Percentiles rank a stretch among this genome's conserved stretches.
Evolutionary conservation across 768 basidiomycete species (phyloP).

Genomic region (Rhodotorula babjevae): DNA sequence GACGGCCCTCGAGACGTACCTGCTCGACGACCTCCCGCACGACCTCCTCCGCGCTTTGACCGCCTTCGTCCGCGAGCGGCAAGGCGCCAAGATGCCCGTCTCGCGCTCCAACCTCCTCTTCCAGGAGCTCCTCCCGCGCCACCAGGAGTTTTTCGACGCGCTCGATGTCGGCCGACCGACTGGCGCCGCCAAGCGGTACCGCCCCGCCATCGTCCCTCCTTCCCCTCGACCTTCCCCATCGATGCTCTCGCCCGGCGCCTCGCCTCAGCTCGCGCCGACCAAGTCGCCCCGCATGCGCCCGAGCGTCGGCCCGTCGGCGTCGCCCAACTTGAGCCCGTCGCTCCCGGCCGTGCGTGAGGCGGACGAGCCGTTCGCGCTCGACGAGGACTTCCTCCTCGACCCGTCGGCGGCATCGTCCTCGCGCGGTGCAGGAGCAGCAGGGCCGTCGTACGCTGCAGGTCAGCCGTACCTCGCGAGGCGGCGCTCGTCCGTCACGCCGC

Average conservation of each 20-base stretch:
- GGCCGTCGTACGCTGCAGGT: neutral
- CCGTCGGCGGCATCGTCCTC: neutral
- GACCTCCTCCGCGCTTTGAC: conserved; percentile 66
- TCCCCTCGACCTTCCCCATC: conserved; percentile 26
- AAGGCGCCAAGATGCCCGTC: conserved; percentile 63
- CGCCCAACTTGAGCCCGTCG: conserved; percentile 19
- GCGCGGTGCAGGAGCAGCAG: neutral
- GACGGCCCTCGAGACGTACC: conserved; percentile 69
- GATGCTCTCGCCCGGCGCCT: conserved; percentile 16
- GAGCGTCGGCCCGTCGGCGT: conserved; percentile 7
- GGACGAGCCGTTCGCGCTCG: conserved; percentile 37
- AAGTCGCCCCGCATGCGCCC: conserved; percentile 18
- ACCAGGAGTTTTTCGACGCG: conserved; percentile 64
- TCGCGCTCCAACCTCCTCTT: conserved; percentile 59
- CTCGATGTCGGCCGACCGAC: conserved; percentile 48
- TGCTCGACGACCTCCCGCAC: conserved; percentile 70
- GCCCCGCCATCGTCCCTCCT: conserved; percentile 41
- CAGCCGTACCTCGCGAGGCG: neutral
- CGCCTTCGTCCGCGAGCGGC: conserved; percentile 56
- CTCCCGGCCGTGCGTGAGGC: conserved; percentile 27
- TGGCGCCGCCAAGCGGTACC: conserved; percentile 40
- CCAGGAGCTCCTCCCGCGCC: conserved; percentile 57
- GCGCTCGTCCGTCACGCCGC: conserved; percentile 3
- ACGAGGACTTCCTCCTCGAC: conserved; percentile 39
- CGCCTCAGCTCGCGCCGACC: conserved; percentile 23